A percentile compares a stretch with the other conserved stretches of the same genome.
These are phyloP conservation scores for Suhomyces coccinellae DNA, from an alignment of 1,139 yeast genomes.

Conservation along the genomic window DNA sequence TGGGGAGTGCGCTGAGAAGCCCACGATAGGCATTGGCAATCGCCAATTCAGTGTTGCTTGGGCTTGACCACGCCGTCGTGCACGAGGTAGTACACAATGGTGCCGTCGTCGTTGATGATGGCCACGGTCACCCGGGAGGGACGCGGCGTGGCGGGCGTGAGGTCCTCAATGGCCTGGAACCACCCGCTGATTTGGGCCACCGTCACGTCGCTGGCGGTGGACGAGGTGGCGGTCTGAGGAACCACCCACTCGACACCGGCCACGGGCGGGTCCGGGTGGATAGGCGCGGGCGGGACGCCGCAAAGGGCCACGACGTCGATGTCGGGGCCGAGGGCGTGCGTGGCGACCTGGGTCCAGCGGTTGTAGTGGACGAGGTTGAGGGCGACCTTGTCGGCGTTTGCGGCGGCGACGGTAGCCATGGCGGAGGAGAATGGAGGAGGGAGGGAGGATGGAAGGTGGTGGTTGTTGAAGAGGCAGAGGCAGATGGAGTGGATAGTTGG, in stretches of 20 bases:
- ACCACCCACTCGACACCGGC: constrained; percentile 37
- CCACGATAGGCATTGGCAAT: neutral
- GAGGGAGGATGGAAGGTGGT: neutral
- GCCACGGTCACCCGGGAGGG: constrained; percentile 53
- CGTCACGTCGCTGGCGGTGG: constrained; percentile 15
- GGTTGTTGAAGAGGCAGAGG: too few species aligned
- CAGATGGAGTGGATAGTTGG: neutral
- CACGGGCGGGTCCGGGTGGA: constrained; percentile 2
- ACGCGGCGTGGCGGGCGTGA: constrained; percentile 15
- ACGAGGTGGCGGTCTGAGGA: constrained; percentile 23
- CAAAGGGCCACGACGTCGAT: constrained; percentile 18
- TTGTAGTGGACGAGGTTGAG: constrained; percentile 55
- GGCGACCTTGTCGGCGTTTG: constrained; percentile 27
- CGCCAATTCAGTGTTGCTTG: constrained; percentile 38
- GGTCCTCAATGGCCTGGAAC: constrained; percentile 26
- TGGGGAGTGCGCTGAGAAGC: too few species aligned
- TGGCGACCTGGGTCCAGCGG: constrained; percentile 48
- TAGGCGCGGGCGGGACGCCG: constrained; percentile 38
- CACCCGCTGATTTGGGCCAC: constrained; percentile 31
- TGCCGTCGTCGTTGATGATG: constrained; percentile 61
- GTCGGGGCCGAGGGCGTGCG: constrained; percentile 16
- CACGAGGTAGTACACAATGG: constrained; percentile 65
- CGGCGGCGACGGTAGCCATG: constrained; percentile 3
- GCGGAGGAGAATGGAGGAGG: neutral
- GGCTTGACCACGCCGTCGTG: constrained; percentile 66